These are phyloP conservation scores for Coelastrella sp. DNA, from an alignment of 139 green algal species.

Conservation along the genomic window DNA sequence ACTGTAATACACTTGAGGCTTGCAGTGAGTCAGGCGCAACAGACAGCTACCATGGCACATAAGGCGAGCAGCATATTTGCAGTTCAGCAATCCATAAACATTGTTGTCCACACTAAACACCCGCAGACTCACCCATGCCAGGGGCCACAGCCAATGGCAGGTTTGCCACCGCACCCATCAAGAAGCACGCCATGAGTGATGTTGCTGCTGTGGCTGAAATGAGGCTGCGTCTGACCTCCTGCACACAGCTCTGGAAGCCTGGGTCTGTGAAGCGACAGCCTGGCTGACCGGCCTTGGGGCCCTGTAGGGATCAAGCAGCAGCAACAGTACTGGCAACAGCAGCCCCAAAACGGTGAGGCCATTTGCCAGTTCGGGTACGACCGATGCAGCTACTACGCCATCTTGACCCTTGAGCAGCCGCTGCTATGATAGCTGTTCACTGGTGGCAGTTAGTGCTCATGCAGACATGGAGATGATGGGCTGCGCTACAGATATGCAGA, in stretches of 20 bases:
- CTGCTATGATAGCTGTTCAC: no score
- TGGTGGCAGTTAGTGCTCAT: no score
- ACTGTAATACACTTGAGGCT: no score
- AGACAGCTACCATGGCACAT: background rate
- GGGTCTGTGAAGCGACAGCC: slow-evolving; percentile 47
- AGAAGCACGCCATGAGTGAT: slow-evolving; percentile 72
- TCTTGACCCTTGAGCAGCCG: no score
- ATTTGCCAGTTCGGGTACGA: no score
- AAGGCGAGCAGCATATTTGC: background rate
- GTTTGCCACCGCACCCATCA: slow-evolving; percentile 82
- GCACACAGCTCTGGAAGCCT: slow-evolving; percentile 57
- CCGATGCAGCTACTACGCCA: no score
- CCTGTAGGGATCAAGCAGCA: background rate
- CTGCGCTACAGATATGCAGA: no score
- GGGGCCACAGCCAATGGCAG: slow-evolving; percentile 71
- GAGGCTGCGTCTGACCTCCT: slow-evolving; percentile 54
- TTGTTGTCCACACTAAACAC: background rate
- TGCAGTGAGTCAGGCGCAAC: no score
- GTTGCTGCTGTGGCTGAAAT: slow-evolving; percentile 80
- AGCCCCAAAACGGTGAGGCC: no score
- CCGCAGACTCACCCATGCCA: slow-evolving; percentile 55
- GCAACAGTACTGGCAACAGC: no score
- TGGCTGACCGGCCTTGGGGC: slow-evolving; percentile 10
- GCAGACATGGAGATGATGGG: no score
- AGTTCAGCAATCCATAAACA: background rate